Base-by-base conservation (phyloP, 306 rosid species). In the Lathyrus tuberosus region DNA sequence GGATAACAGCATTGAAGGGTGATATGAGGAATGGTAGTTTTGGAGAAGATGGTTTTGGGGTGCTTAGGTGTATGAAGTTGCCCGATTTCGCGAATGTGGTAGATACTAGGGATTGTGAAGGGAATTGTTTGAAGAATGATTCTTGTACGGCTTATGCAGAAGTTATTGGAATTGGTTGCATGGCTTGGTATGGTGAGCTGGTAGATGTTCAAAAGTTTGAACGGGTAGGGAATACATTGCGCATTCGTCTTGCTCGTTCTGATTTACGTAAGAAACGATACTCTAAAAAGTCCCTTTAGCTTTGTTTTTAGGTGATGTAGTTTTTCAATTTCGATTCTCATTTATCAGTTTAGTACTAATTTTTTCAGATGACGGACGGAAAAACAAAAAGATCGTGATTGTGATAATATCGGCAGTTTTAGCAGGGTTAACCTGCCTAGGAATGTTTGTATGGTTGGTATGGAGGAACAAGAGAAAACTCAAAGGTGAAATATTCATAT, bases 91-190 rank as follows among this genome's bases (percentile, higher is more conserved):
- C 88, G 1, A 76, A 63, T 68, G 37, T 69, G 42, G 49, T 58
- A 35, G 6, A 12, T 28, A 16, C 6, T 16, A 59, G 43, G 3
- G 54, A 38, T 12, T 92, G 98, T 74, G 3, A 70, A 75, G 74
- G 57, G 2, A 37, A 2, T 14, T 92, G 98, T 72, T 57, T 70
- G 53, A 61, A 10, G 17, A 71, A 66, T 65, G 79, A 47, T 74
- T 65, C 86, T 43, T 92, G 98, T 38, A 70, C 76, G 64, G 96
- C 96, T 0, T 89, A 80, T 79, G 82, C 96, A 2, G 12, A 54
- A 10, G 88, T 80, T 20, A 1, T 8, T 41, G 95, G 91, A 56
- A 79, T 89, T 78, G 98, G 98, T 20, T 92, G 96, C 41, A 26
- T 88, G 89, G 70, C 75, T 3, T 92, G 98, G 98, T 52, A 35